These are phyloP conservation scores for Sporobolomyces phaffii DNA, from an alignment of 768 basidiomycete genomes.

Conservation along the genomic window DNA sequence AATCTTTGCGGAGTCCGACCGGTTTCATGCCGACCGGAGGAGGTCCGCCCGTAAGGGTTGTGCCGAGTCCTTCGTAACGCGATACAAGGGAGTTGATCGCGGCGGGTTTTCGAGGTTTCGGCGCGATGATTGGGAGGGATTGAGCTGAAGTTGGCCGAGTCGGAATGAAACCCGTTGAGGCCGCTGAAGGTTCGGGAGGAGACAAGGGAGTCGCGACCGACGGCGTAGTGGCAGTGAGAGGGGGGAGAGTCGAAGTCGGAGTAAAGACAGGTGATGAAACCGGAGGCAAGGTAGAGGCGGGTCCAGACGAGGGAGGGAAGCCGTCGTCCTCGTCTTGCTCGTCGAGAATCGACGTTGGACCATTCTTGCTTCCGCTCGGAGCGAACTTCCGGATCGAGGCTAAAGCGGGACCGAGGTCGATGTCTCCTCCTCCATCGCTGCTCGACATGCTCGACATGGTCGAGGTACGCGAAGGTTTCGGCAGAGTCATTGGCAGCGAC, in stretches of 20 bases:
- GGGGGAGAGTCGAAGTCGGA: not conserved
- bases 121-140: not conserved
- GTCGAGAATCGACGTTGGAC: not conserved
- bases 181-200: not conserved
- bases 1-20: conserved; percentile 24
- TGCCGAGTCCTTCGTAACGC: conserved; percentile 16
- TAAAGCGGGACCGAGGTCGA: conserved; percentile 37
- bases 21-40: conserved; percentile 25
- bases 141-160: not conserved
- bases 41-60: conserved; percentile 14
- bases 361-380: not conserved
- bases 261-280: not conserved
- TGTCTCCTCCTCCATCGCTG: conserved; percentile 14
- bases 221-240: conserved; percentile 1
- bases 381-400: conserved; percentile 37
- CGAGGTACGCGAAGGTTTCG: not conserved
- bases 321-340: conserved; percentile 12
- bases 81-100: conserved; percentile 27
- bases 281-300: not conserved
- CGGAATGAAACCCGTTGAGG: conserved; percentile 2
- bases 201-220: not conserved
- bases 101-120: conserved; percentile 20
- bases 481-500: not conserved
- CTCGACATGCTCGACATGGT: not conserved
- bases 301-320: not conserved